Conservation (phyloP, 1,284 basidiomycete species). For the Phellinidium pouzarii region DNA sequence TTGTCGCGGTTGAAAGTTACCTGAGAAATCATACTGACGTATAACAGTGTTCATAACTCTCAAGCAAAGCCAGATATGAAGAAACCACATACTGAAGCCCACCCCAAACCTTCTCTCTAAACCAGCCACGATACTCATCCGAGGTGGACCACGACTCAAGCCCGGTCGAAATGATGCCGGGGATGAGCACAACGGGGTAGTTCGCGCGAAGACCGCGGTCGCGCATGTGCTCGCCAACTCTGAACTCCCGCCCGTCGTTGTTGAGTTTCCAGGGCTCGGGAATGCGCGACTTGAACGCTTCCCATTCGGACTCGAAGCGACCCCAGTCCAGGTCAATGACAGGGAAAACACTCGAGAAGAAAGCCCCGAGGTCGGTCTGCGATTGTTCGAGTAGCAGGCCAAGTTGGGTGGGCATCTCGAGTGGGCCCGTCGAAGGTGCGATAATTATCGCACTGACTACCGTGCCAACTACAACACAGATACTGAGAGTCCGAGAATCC, state of each 20-base stretch:
- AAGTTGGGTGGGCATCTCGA: constrained; percentile 32
- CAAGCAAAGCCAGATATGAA: constrained; percentile 5
- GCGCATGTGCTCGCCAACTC: constrained; percentile 69
- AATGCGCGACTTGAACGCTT: constrained; percentile 51
- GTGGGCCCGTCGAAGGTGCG: constrained; percentile 29
- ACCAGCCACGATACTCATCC: constrained; percentile 72
- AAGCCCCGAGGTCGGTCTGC: constrained; percentile 10
- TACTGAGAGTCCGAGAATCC: not conserved
- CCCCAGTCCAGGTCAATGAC: constrained; percentile 54
- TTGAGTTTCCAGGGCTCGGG: constrained; percentile 78
- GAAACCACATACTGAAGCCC: constrained; percentile 38
- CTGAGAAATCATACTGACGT: constrained; percentile 76
- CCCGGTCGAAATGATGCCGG: constrained; percentile 74
- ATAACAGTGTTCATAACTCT: not conserved
- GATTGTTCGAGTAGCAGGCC: constrained; percentile 35
- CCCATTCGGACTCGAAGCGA: constrained; percentile 63
- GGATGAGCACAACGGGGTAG: constrained; percentile 76
- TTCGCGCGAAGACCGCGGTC: constrained; percentile 63
- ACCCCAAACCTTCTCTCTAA: constrained; percentile 85
- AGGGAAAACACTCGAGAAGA: constrained; percentile 28
- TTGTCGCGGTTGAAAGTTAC: constrained; percentile 79
- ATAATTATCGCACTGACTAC: constrained; percentile 54
- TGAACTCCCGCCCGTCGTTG: constrained; percentile 78
- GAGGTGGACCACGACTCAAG: constrained; percentile 84
- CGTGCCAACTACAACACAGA: constrained; percentile 61